Evolutionary conservation across 768 basidiomycete species (phyloP).

Genomic region (Kwoniella heveanensis): DNA sequence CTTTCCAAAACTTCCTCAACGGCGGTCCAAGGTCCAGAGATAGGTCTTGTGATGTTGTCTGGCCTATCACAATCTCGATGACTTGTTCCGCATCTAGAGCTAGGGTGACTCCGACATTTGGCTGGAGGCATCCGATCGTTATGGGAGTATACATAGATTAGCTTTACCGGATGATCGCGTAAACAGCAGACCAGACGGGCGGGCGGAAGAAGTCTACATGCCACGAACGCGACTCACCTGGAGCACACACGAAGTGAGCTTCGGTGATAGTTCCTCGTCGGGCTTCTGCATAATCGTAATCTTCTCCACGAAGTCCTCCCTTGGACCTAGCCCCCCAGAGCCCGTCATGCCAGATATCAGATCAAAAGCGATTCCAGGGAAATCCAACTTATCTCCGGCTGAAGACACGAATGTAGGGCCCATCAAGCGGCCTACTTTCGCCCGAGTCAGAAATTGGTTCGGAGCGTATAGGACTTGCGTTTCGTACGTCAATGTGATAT

Average conservation of each 20-base stretch:
- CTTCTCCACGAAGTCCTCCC: constrained; percentile 36
- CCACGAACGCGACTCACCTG: constrained; percentile 30
- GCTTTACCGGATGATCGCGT: too few species aligned
- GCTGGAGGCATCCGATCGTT: too few species aligned
- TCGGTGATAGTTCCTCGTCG: constrained; percentile 13
- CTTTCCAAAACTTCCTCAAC: constrained; percentile 76
- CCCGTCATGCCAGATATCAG: constrained; percentile 5
- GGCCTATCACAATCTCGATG: constrained; percentile 67
- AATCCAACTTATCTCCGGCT: constrained; percentile 37
- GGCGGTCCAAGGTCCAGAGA: constrained; percentile 77
- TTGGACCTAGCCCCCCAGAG: constrained; percentile 8
- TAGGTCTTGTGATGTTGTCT: constrained; percentile 81
- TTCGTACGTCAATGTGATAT: constrained; percentile 30
- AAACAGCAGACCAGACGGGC: too few species aligned
- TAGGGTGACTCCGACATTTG: constrained; percentile 40
- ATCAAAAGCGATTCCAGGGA: constrained; percentile 53
- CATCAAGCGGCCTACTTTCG: constrained; percentile 36
- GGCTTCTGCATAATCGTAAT: constrained; percentile 26
- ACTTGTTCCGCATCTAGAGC: constrained; percentile 52
- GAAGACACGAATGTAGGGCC: constrained; percentile 47
- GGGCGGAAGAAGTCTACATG: too few species aligned
- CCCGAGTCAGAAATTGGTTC: constrained; percentile 25
- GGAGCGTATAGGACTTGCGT: constrained; percentile 30
- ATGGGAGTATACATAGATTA: too few species aligned
- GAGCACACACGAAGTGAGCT: constrained; percentile 20